Conservation (phyloP, 148 eudicot species). For the Oxyria digyna region DNA sequence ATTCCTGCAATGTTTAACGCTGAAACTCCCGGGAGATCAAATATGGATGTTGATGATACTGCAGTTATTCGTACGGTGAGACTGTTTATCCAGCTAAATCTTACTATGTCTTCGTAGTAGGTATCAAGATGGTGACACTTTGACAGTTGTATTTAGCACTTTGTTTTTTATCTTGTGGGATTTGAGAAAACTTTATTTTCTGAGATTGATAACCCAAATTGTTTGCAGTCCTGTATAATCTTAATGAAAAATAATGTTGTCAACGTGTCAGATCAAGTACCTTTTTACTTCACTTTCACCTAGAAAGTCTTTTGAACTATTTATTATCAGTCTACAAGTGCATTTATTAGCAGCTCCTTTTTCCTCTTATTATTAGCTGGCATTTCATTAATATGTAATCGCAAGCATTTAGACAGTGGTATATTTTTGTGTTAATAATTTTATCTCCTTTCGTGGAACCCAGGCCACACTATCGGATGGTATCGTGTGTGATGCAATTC, state of each 20-base stretch:
- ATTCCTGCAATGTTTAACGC: constrained; percentile 27
- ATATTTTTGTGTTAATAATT: not conserved
- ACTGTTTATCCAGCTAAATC: not conserved
- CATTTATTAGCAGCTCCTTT: not conserved
- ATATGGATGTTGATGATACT: constrained; percentile 74
- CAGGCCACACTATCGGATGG: constrained; percentile 26
- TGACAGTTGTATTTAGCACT: not conserved
- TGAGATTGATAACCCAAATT: not conserved
- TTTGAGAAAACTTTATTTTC: not conserved
- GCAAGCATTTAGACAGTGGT: not conserved
- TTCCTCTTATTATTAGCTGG: not conserved
- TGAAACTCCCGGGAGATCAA: constrained; percentile 42
- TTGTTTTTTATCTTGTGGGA: not conserved
- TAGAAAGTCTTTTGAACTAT: not conserved
- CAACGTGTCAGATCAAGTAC: not conserved
- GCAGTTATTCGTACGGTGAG: constrained; percentile 34
- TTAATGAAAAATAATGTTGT: not conserved
- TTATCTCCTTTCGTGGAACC: constrained; percentile 4
- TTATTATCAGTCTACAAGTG: too few relatives aligned
- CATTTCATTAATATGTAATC: not conserved
- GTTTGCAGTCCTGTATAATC: not conserved
- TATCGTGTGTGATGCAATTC: constrained; percentile 33
- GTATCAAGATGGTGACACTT: not conserved
- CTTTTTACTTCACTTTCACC: not conserved
- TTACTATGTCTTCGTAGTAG: not conserved